phyloP scores from a whole-genome alignment of 495 filamentous ascomycete species.

The Penicillium roqueforti region DNA sequence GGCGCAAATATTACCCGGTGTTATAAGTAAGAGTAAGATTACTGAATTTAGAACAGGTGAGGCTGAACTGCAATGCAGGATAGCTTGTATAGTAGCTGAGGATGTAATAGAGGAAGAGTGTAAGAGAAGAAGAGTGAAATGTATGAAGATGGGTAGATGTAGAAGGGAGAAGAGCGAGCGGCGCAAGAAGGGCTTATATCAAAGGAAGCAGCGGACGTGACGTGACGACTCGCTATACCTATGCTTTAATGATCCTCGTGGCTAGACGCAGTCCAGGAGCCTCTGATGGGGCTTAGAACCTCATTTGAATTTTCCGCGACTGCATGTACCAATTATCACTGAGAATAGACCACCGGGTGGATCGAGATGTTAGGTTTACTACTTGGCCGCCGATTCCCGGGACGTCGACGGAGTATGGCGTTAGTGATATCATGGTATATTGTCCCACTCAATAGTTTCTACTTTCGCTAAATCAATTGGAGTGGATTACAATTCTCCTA shows the following conservation, averaged over 20 bases:
- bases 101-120: not conserved
- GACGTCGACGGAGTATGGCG: not conserved
- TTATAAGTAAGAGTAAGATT: slow-evolving; percentile 9
- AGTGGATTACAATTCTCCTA: not conserved
- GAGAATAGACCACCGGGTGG: not conserved
- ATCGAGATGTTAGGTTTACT: not conserved
- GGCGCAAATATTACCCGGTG: slow-evolving; percentile 9
- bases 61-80: slow-evolving; percentile 11
- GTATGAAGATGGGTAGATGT: slow-evolving; percentile 4
- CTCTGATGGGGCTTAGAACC: not conserved
- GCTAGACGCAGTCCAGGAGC: not conserved
- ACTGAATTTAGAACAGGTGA: slow-evolving; percentile 3
- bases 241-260: not conserved
- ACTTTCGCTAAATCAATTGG: not conserved
- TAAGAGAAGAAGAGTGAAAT: not conserved
- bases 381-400: not conserved
- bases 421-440: not conserved
- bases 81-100: slow-evolving; percentile 14
- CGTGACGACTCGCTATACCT: slow-evolving; percentile 36
- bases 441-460: not conserved
- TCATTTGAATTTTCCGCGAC: not conserved
- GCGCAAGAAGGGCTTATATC: not conserved
- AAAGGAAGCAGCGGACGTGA: slow-evolving; percentile 21
- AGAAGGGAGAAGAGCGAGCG: not conserved
- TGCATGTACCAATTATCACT: slow-evolving; percentile 5